A percentile compares a stretch with the other conserved stretches of the same genome.
These are phyloP conservation scores for Vicia faba DNA, from an alignment of 306 rosid genomes.

Conservation along the genomic window DNA sequence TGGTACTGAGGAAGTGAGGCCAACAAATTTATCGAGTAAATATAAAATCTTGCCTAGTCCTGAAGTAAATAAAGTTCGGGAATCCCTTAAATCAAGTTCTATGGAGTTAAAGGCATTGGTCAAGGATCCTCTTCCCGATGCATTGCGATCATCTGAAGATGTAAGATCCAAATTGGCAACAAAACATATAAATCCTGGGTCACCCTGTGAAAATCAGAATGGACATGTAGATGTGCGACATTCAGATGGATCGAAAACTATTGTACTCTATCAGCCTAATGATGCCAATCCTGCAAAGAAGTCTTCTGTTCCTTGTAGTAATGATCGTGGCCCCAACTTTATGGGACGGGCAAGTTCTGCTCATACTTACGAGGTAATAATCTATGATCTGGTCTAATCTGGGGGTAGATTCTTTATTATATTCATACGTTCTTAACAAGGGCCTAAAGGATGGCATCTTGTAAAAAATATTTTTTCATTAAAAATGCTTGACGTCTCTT, in stretches of 20 bases:
- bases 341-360: conserved; percentile 65
- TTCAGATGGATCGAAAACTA: conserved; percentile 37
- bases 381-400: conserved; percentile 31
- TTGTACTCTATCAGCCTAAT: conserved; percentile 37
- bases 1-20: conserved; percentile 43
- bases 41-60: conserved; percentile 37
- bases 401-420: conserved; percentile 25
- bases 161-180: conserved; percentile 48
- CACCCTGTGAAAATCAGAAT: conserved; percentile 42
- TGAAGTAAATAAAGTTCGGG: conserved; percentile 52
- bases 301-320: conserved; percentile 36
- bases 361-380: conserved; percentile 56
- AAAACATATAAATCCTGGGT: conserved; percentile 36
- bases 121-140: conserved; percentile 79
- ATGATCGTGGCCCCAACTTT: conserved; percentile 44
- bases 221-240: conserved; percentile 33
- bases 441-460: conserved; percentile 23
- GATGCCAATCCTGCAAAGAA: conserved; percentile 41
- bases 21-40: conserved; percentile 7
- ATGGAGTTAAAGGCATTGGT: conserved; percentile 58
- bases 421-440: conserved; percentile 26
- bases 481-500: conserved; percentile 7
- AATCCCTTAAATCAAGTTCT: conserved; percentile 71
- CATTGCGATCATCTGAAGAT: conserved; percentile 52
- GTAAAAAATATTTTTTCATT: not conserved